Percentiles rank a stretch among this genome's conserved stretches.
These are phyloP conservation scores for Yarrowia bubula DNA, from an alignment of 805 yeast species.

Conservation along the genomic window DNA sequence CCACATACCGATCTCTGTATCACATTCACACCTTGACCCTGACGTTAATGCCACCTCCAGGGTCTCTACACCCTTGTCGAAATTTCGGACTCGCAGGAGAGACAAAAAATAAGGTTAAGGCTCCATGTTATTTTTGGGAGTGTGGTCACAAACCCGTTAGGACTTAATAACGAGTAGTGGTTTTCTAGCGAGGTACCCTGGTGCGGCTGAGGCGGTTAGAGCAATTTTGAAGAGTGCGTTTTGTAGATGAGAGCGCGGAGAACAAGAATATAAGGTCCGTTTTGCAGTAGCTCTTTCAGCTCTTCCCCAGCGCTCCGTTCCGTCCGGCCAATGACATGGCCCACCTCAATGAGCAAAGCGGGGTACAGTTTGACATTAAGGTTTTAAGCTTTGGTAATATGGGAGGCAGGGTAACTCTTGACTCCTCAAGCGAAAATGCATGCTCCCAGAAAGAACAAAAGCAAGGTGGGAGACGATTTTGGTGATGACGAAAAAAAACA, in stretches of 20 bases:
- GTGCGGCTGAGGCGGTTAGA: no score
- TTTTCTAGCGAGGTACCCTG: no score
- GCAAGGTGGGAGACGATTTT: no score
- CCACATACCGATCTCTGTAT: neutral
- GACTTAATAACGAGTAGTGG: neutral
- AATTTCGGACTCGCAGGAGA: no score
- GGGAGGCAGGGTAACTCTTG: neutral
- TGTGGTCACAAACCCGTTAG: neutral
- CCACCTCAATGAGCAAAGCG: neutral
- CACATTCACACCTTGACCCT: no score
- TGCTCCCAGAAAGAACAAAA: no score
- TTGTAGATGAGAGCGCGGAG: no score
- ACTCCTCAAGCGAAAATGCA: neutral
- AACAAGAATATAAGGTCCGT: no score
- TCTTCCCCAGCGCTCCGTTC: no score
- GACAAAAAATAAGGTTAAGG: neutral
- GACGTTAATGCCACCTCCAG: no score
- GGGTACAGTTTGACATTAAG: neutral
- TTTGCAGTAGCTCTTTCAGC: no score
- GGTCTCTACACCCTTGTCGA: neutral
- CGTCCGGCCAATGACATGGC: neutral
- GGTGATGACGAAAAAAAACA: neutral
- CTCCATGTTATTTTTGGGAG: constrained; percentile 1
- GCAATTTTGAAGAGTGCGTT: no score
- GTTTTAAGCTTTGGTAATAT: neutral